Base-by-base conservation (phyloP, 192 early-diverging fungal genomes). In the Coemansia sp. region DNA sequence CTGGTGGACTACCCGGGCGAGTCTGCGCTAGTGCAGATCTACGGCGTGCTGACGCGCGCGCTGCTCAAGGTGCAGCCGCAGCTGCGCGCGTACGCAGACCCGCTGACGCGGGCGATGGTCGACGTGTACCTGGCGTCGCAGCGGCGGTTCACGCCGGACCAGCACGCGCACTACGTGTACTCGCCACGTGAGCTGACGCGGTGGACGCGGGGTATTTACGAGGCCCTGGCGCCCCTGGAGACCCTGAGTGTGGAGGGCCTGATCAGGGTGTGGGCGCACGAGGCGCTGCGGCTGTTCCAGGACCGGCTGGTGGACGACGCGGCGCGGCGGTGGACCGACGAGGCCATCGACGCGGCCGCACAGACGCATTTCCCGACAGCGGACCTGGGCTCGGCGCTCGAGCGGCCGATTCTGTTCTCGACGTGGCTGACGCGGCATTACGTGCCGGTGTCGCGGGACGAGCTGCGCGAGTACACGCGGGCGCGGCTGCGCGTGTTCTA, bases 141-240 rank as follows among this genome's bases (percentile, higher is more conserved):
- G 80, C 82, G 83, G 49, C 83, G 85, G 58, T 99, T 99, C 58
- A 98, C 97, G 19, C 87, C 95, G 1, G 97, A 99, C 73, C 92
- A 91, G 66, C 98, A 99, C 78, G 93, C 95, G 2, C 98, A 99
- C 77, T 99, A 98, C 61, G 91, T 99, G 59, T 99, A 98, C 80
- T 95, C 92, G 65, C 98, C 98, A 56, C 92, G 98, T 82, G 98
- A 99, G 85, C 84, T 99, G 67, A 98, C 97, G 1, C 89, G 98
- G 25, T 99, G 98, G 98, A 86, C 95, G 59, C 89, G 95, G 47
- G 98, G 97, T 69, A 97, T 99, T 29, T 95, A 87, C 72, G 96
- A 97, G 64, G 93, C 93, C 4, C 88, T 98, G 59, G 89, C 88
- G 42, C 85, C 91, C 11, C 74, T 91, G 44, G 98, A 99, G 55